Base-by-base conservation (phyloP, 1,284 basidiomycete species). In the Cystobasidiaceae sp. region DNA sequence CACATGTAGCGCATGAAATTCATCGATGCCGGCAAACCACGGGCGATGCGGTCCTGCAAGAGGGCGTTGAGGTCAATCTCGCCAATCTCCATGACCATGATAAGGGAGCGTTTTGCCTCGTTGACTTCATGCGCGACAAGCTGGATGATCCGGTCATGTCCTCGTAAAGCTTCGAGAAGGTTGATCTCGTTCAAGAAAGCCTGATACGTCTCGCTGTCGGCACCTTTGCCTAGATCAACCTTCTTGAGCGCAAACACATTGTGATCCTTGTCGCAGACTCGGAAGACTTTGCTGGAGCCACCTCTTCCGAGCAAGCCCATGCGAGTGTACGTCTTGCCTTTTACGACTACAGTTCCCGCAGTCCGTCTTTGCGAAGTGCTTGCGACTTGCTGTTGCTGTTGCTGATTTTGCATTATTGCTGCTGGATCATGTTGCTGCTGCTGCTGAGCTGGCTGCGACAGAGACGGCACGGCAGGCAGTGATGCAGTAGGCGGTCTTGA, bases 111-210 rank as follows among this genome's bases (percentile, higher is more conserved):
- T 72, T 71, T 55, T 33, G 82, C 78, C 74, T 84, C 84, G 67
- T 76, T 77, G 50, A 80, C 79, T 77, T 96, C 91, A 65, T 88
- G 87, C 74, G 94, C 93, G 69, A 91, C 83, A 48, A 97, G 78
- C 67, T 88, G 83, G 69, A 96, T 96, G 71, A 96, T 92, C 48
- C 91, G 82, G 64, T 84, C 85, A 74, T 94, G 93, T 28, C 92
- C 93, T 44, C 86, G 85, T 4, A 97, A 80, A 15, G 91, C 85
- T 73, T 90, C 89, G 21, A 97, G 80, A 48, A 96, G 79, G 13
- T 86, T 83, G 67, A 96, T 96, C 79, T 97, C 93, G 75, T 96
- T 94, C 81, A 89, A 88, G 76, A 93, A 97, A n/a, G 89, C 88
- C 46, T 82, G 83, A 78, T 93, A 87, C 11, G 90, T 90, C 69